These are phyloP conservation scores for Ophiocordyceps camponoti-saundersi DNA, from an alignment of 2,329 filamentous ascomycete genomes.

Conservation along the genomic window DNA sequence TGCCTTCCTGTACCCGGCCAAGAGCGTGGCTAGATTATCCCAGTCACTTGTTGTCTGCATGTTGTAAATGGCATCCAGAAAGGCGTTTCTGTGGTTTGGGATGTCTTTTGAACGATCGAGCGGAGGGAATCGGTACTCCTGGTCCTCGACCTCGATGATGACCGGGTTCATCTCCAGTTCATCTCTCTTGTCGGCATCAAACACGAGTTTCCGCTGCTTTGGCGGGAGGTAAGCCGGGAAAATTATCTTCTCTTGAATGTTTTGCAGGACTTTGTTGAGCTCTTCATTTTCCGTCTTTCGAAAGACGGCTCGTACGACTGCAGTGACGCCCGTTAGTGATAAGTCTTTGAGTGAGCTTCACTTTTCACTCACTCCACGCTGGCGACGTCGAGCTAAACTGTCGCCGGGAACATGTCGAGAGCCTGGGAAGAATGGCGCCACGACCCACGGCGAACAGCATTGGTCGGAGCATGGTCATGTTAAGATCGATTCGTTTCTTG, in stretches of 20 bases:
- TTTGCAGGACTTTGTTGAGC: conserved; percentile 33
- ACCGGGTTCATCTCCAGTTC: conserved; percentile 37
- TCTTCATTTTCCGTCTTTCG: conserved; percentile 31
- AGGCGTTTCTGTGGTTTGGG: conserved; percentile 21
- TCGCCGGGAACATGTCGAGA: conserved; percentile 1
- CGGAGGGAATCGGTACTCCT: conserved; percentile 33
- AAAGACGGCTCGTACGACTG: conserved; percentile 26
- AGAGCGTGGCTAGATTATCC: conserved; percentile 31
- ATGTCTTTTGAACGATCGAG: conserved; percentile 24
- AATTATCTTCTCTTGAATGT: conserved; percentile 41
- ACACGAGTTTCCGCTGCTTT: conserved; percentile 35
- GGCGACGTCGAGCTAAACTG: conserved; percentile 14
- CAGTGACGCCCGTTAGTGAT: conserved; percentile 3
- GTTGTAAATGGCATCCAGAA: conserved; percentile 19
- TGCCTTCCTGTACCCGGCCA: conserved; percentile 30
- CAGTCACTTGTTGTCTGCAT: conserved; percentile 34
- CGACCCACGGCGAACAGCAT: background rate
- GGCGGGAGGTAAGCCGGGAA: conserved; percentile 40
- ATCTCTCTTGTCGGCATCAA: conserved; percentile 25
- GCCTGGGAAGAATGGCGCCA: background rate
- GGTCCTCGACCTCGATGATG: conserved; percentile 39
- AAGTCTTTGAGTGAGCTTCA: background rate
- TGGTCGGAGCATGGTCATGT: background rate
- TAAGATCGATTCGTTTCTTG: background rate
- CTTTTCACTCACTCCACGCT: conserved; percentile 9